These are phyloP conservation scores for Botrytis fabae DNA, from an alignment of 2,329 filamentous ascomycete species.

Conservation along the genomic window DNA sequence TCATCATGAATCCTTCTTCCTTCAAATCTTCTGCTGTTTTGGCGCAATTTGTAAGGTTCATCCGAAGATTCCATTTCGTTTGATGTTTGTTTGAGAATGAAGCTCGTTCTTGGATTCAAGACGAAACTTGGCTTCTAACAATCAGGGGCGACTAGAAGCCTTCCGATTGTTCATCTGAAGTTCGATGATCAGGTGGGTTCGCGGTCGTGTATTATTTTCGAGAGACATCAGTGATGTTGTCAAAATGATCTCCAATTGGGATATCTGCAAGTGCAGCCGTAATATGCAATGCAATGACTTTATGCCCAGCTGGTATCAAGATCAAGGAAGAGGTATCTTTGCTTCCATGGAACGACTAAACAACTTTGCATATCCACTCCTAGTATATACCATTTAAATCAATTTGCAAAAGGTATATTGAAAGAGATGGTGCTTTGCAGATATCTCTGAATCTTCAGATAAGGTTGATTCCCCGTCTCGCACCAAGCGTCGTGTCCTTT, in stretches of 20 bases:
- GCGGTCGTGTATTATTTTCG: neutral
- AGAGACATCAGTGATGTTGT: neutral
- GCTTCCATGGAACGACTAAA: neutral
- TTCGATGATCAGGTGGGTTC: neutral
- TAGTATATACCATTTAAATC: neutral
- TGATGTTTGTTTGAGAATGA: neutral
- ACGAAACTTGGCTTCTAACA: neutral
- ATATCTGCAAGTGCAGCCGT: neutral
- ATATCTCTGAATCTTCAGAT: constrained; percentile 2
- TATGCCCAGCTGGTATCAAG: neutral
- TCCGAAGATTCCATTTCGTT: neutral
- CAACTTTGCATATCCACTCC: neutral
- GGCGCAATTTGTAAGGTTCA: neutral
- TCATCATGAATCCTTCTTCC: constrained; percentile 3
- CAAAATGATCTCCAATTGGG: neutral
- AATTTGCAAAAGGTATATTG: neutral
- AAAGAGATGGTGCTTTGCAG: neutral
- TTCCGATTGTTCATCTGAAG: neutral
- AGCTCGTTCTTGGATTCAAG: neutral
- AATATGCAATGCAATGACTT: neutral
- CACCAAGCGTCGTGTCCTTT: neutral
- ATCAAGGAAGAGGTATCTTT: neutral
- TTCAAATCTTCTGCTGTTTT: neutral
- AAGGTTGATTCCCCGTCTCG: neutral
- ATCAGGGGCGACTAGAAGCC: neutral